Percentiles rank a stretch among this genome's conserved stretches.
These are phyloP conservation scores for Dactylellina sp. DNA, from an alignment of 2,329 filamentous ascomycete species.

Conservation along the genomic window DNA sequence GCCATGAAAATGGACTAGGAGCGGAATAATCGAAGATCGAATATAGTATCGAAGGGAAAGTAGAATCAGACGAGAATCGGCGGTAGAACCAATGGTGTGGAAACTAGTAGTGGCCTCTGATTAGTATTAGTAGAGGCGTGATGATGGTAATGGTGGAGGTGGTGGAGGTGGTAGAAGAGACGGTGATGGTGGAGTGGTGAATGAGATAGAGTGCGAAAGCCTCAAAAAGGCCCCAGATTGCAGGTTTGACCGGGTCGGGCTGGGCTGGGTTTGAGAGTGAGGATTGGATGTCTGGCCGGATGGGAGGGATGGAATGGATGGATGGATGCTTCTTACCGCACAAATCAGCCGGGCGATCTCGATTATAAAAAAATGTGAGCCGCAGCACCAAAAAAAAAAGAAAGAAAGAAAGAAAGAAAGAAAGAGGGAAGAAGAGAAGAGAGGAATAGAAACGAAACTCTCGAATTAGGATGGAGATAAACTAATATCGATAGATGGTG, in stretches of 20 bases:
- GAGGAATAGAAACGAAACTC: neutral
- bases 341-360: constrained; percentile 27
- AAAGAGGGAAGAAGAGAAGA: neutral
- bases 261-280: constrained; percentile 29
- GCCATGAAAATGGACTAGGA: constrained; percentile 43
- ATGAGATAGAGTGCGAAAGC: constrained; percentile 35
- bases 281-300: neutral
- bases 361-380: constrained; percentile 24
- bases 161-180: constrained; percentile 7
- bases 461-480: neutral
- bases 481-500: constrained; percentile 1
- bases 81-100: constrained; percentile 37
- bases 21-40: constrained; percentile 30
- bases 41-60: constrained; percentile 21
- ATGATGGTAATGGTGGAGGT: constrained; percentile 4
- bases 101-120: constrained; percentile 53
- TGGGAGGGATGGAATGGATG: constrained; percentile 7
- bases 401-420: neutral
- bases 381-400: constrained; percentile 5
- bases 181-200: constrained; percentile 16
- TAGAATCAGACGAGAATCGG: constrained; percentile 22
- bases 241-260: constrained; percentile 19
- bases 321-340: constrained; percentile 10
- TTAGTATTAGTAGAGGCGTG: constrained; percentile 51
- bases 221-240: constrained; percentile 18